Conservation (phyloP, 257 asterid genomes). For the Oldenlandia corymbosa region DNA sequence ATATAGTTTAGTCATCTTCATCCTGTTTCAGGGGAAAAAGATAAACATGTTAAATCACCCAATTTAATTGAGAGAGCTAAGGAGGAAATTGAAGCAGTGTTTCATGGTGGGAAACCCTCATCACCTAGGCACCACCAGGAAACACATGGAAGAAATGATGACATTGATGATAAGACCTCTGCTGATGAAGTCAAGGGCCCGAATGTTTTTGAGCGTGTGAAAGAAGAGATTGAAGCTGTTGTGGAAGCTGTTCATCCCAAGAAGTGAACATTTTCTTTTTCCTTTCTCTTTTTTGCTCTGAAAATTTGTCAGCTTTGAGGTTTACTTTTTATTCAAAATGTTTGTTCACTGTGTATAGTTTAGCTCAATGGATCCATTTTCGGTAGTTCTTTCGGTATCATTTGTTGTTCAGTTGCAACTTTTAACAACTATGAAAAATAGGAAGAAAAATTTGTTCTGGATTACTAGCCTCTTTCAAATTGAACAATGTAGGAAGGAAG, state of each 20-base stretch:
- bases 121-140: conserved; percentile 51
- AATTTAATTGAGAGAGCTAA: conserved; percentile 29
- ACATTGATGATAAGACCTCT: conserved; percentile 56
- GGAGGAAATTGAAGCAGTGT: conserved; percentile 26
- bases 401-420: too few species aligned
- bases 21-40: conserved; percentile 23
- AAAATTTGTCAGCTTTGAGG: not conserved
- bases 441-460: too few species aligned
- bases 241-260: conserved; percentile 48
- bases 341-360: not conserved
- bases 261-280: too few species aligned
- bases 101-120: conserved; percentile 27
- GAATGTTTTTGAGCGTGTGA: conserved; percentile 51
- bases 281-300: not conserved
- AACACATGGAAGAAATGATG: conserved; percentile 76
- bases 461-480: too few species aligned
- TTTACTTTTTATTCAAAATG: not conserved
- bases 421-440: too few species aligned
- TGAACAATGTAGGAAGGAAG: too few species aligned
- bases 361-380: too few species aligned
- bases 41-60: conserved; percentile 30
- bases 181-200: conserved; percentile 76
- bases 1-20: not conserved
- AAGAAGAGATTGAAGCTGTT: conserved; percentile 89
- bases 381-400: too few species aligned